A percentile compares a stretch with the other conserved stretches of the same genome.
These are phyloP conservation scores for Acacia confusa DNA, from an alignment of 306 rosid species.

Conservation along the genomic window DNA sequence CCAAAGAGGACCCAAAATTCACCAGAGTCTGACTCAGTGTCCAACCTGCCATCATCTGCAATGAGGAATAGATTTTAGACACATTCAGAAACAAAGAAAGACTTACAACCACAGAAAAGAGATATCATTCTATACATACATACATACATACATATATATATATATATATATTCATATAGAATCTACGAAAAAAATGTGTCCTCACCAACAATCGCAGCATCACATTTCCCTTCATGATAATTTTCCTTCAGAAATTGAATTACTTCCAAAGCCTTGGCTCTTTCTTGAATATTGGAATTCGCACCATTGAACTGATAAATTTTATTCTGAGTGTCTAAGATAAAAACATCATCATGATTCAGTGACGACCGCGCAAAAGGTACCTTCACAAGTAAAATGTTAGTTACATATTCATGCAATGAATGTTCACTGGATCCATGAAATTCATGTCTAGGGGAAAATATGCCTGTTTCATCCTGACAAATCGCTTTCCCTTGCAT, in stretches of 20 bases:
- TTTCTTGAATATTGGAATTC: constrained; percentile 95
- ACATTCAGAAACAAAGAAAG: constrained; percentile 21
- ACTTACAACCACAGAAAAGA: constrained; percentile 20
- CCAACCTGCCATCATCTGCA: constrained; percentile 96
- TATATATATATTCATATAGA: not conserved
- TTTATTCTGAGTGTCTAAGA: constrained; percentile 70
- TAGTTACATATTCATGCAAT: constrained; percentile 23
- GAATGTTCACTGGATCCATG: constrained; percentile 26
- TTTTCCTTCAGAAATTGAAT: constrained; percentile 87
- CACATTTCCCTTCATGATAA: constrained; percentile 82
- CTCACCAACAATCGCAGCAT: constrained; percentile 96
- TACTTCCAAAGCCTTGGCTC: constrained; percentile 97
- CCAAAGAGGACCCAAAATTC: constrained; percentile 99
- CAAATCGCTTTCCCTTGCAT: constrained; percentile 94
- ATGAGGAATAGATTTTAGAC: constrained; percentile 26
- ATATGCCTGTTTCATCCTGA: constrained; percentile 85
- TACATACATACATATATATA: not conserved
- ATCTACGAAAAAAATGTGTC: constrained; percentile 5
- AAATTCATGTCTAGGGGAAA: constrained; percentile 25
- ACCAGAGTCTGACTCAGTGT: constrained; percentile 96
- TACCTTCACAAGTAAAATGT: constrained; percentile 59
- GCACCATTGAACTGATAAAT: constrained; percentile 97
- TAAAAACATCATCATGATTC: constrained; percentile 98
- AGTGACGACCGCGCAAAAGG: constrained; percentile 95
- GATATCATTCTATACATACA: not conserved